Evolutionary conservation across 805 yeast genomes (phyloP).

Genomic region (Starmerella vaccinii): DNA sequence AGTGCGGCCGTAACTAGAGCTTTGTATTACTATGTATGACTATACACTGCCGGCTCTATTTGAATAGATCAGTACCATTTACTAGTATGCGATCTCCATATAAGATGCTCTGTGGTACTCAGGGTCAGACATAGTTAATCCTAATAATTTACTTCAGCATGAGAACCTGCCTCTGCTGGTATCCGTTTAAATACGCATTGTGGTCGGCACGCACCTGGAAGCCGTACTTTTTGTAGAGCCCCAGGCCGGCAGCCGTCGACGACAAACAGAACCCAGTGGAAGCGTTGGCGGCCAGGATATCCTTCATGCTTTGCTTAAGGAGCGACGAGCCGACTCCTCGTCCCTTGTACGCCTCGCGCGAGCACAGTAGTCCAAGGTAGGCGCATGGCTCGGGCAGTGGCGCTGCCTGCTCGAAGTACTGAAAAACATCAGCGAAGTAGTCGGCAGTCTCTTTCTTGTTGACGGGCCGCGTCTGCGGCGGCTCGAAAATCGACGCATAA

Average conservation of each 20-base stretch:
- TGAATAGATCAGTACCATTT: too few species aligned
- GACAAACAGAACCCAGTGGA: not conserved
- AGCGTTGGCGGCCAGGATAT: not conserved
- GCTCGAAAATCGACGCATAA: not conserved
- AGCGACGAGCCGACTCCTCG: not conserved
- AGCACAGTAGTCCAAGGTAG: not conserved
- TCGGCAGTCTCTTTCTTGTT: not conserved
- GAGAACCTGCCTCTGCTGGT: not conserved
- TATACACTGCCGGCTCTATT: too few species aligned
- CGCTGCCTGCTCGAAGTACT: not conserved
- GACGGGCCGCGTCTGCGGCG: not conserved
- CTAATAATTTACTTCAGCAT: not conserved
- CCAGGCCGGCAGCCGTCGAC: conserved; percentile 3
- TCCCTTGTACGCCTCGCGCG: not conserved
- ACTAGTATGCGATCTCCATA: too few species aligned
- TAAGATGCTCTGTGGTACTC: too few species aligned
- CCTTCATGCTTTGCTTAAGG: not conserved
- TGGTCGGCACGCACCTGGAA: conserved; percentile 6
- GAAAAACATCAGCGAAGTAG: not conserved
- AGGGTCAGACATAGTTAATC: too few species aligned
- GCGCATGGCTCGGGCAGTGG: not conserved
- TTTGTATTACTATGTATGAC: too few species aligned
- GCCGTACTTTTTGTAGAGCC: conserved; percentile 5
- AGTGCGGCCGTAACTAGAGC: too few species aligned
- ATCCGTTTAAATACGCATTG: not conserved